These are phyloP conservation scores for Lasiodiplodia theobromae DNA, from an alignment of 2,329 filamentous ascomycete species.

Conservation along the genomic window DNA sequence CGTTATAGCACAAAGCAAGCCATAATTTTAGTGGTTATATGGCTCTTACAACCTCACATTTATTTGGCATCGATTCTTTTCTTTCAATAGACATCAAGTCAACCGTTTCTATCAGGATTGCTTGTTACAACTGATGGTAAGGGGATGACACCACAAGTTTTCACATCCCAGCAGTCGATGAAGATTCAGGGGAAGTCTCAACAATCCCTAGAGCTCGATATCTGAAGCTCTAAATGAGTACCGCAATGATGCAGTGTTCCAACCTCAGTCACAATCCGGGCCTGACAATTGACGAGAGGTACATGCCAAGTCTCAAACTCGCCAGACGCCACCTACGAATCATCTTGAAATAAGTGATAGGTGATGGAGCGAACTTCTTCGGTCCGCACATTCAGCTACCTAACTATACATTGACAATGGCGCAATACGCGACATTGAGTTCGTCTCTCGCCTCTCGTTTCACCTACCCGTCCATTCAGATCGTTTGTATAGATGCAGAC, in stretches of 20 bases:
- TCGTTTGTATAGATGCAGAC: neutral
- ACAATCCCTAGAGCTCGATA: neutral
- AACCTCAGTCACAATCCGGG: neutral
- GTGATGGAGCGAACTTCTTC: neutral
- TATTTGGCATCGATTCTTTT: too few relatives aligned
- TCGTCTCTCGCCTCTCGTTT: neutral
- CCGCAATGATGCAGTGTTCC: neutral
- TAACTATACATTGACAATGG: constrained; percentile 16
- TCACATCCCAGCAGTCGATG: neutral
- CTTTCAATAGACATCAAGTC: too few relatives aligned
- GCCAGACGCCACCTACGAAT: neutral
- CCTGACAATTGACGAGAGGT: neutral
- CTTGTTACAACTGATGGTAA: neutral
- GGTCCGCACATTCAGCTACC: constrained; percentile 13
- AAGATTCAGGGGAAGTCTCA: neutral
- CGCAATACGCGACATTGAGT: neutral
- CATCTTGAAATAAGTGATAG: neutral
- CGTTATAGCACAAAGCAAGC: neutral
- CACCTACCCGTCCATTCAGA: constrained; percentile 4
- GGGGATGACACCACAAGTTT: neutral
- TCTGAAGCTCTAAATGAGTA: too few relatives aligned
- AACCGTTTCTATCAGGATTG: too few relatives aligned
- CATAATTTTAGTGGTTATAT: neutral
- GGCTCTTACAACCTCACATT: neutral
- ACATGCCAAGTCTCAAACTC: neutral